Percentiles rank a stretch among this genome's conserved stretches.
These are phyloP conservation scores for Pulicaria dysenterica DNA, from an alignment of 129 eudicot genomes.

Conservation along the genomic window DNA sequence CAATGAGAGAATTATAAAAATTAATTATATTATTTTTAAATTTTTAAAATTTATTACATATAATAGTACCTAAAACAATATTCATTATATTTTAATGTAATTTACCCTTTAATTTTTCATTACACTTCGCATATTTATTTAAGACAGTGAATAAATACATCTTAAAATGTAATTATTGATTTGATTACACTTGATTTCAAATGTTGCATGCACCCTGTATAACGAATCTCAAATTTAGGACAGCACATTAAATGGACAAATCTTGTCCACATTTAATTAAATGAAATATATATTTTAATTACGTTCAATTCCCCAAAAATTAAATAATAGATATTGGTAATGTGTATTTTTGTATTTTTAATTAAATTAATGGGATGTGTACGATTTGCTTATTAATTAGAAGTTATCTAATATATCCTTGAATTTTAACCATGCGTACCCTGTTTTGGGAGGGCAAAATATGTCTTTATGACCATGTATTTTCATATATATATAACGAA, in stretches of 20 bases:
- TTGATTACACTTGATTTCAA: constrained; percentile 19
- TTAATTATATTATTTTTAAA: too few relatives aligned
- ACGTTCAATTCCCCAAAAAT: constrained; percentile 22
- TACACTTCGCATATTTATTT: too few relatives aligned
- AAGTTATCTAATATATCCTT: not conserved
- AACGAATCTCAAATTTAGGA: constrained; percentile 28
- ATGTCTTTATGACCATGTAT: not conserved
- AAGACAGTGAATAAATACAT: not conserved
- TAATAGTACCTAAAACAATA: too few relatives aligned
- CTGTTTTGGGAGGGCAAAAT: not conserved
- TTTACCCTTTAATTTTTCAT: too few relatives aligned
- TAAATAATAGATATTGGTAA: constrained; percentile 33
- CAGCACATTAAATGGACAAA: constrained; percentile 36
- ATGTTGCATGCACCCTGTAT: constrained; percentile 23
- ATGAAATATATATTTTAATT: not conserved
- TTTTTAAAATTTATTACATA: too few relatives aligned
- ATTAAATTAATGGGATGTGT: constrained; percentile 7
- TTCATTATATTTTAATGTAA: too few relatives aligned
- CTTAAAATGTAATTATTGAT: not conserved
- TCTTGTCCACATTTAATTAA: constrained; percentile 23
- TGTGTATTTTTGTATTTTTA: not conserved
- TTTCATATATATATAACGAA: not conserved
- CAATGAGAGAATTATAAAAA: too few relatives aligned
- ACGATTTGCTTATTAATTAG: not conserved
- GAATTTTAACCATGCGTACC: not conserved